Conservation (phyloP, 352 stramenopile genomes). For the Globisporangium abappressorium region DNA sequence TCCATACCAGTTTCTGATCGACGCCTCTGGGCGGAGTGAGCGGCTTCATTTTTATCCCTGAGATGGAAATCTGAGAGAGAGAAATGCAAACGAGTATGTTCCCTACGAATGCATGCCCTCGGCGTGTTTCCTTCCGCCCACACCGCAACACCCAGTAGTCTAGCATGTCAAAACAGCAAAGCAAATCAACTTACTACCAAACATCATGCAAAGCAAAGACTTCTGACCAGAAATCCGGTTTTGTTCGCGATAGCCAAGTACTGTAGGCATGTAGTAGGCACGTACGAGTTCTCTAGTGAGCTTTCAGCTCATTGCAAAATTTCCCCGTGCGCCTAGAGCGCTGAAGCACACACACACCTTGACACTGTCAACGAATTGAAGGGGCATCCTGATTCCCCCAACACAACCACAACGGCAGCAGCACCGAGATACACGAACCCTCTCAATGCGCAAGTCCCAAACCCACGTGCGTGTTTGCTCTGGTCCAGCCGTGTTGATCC, state of each 20-base stretch:
- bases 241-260: no score
- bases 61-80: not conserved
- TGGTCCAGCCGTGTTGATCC: not conserved
- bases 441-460: not conserved
- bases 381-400: not conserved
- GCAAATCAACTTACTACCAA: no score
- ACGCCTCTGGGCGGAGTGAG: not conserved
- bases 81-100: not conserved
- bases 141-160: not conserved
- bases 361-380: not conserved
- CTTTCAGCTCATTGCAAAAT: not conserved
- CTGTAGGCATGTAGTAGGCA: no score
- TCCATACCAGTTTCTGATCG: not conserved
- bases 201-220: not conserved
- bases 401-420: not conserved
- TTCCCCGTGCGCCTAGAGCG: not conserved
- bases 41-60: not conserved
- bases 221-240: not conserved
- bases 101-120: no score
- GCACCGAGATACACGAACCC: not conserved
- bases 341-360: not conserved
- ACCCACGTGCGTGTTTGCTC: not conserved
- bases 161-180: not conserved
- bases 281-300: no score
- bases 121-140: no score